Conservation (phyloP, 2,329 filamentous ascomycete genomes). For the Aspergillus neotritici region DNA sequence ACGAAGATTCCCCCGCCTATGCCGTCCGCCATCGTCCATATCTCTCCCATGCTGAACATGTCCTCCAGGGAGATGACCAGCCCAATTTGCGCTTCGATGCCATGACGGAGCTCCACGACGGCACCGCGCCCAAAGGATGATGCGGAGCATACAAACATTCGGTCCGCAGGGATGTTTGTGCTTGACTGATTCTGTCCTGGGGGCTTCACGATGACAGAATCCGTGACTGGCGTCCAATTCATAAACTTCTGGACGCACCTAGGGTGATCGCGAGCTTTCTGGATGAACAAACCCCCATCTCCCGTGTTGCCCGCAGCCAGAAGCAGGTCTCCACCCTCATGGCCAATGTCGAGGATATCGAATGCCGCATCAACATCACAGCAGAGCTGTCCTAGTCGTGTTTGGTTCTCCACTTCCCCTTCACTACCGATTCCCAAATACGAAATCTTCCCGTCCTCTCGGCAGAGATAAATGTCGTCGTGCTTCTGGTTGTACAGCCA, state of each 20-base stretch:
- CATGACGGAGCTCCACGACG: conserved; percentile 64
- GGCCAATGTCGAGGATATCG: conserved; percentile 60
- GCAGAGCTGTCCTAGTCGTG: conserved; percentile 59
- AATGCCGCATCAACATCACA: conserved; percentile 79
- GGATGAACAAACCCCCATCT: conserved; percentile 69
- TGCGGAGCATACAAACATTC: conserved; percentile 62
- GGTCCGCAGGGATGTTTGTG: conserved; percentile 42
- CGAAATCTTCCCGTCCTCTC: conserved; percentile 78
- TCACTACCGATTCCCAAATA: conserved; percentile 62
- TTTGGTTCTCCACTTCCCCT: conserved; percentile 50
- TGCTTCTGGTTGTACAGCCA: conserved; percentile 56
- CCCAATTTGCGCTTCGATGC: conserved; percentile 63
- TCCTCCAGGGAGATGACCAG: conserved; percentile 37
- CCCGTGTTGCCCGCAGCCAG: conserved; percentile 74
- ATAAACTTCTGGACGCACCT: conserved; percentile 57
- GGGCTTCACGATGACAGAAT: conserved; percentile 35
- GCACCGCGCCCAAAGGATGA: conserved; percentile 55
- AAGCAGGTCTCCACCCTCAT: conserved; percentile 67
- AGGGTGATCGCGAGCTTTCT: conserved; percentile 53
- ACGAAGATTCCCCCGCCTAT: conserved; percentile 31
- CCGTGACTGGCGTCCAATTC: conserved; percentile 53
- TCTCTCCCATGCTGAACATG: conserved; percentile 34
- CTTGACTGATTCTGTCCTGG: conserved; percentile 9
- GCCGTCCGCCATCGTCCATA: conserved; percentile 41
- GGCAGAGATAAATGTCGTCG: conserved; percentile 78